Evolutionary conservation across 2,329 filamentous ascomycete genomes (phyloP).

Genomic region (Epichloe scottii): DNA sequence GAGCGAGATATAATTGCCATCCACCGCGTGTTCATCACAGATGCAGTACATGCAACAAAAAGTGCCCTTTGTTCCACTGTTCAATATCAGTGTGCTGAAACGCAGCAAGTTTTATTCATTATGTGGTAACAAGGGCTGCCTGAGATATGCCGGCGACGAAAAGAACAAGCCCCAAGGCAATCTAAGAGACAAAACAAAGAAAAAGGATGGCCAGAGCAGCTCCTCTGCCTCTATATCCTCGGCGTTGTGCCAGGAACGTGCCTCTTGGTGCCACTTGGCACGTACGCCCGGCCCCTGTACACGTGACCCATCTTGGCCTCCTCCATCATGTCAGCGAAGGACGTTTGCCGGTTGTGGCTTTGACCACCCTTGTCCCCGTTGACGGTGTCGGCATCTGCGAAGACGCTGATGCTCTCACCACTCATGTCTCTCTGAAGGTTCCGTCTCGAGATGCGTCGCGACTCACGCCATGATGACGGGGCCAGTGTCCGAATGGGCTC

Average conservation of each 20-base stretch:
- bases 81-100: no score
- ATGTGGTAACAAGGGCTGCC: no score
- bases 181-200: no score
- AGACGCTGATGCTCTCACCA: conserved; percentile 39
- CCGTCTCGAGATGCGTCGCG: conserved; percentile 18
- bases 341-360: conserved; percentile 27
- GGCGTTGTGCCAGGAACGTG: conserved; percentile 24
- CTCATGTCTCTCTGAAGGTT: conserved; percentile 29
- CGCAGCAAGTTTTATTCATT: no score
- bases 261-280: not conserved
- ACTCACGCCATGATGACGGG: conserved; percentile 11
- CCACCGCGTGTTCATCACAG: no score
- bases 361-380: not conserved
- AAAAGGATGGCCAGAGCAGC: no score
- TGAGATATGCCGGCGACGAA: no score
- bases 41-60: no score
- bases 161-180: no score
- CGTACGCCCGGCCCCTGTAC: conserved; percentile 28
- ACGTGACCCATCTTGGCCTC: conserved; percentile 31
- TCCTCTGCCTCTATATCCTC: conserved; percentile 12
- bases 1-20: no score
- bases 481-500: conserved; percentile 29
- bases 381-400: conserved; percentile 34
- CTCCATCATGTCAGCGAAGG: conserved; percentile 42
- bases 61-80: no score